Evolutionary conservation across 2,329 filamentous ascomycete species (phyloP), one percentile per base, ranked within the genome.

Genomic region (Chaetoscypha palmicola): DNA sequence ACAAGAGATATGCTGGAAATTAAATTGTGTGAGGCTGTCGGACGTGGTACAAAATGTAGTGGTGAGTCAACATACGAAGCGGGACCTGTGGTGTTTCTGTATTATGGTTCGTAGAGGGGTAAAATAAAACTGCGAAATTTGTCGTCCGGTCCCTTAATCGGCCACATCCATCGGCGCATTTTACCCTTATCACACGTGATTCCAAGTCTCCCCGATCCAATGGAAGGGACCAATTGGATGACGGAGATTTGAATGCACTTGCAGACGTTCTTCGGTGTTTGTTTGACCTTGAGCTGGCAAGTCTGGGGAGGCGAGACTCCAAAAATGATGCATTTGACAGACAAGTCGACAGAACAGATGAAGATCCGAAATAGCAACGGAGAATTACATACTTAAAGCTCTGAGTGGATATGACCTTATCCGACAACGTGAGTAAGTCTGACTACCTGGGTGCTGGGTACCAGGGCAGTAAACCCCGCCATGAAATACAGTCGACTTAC

Each of bases 41-140:
- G 43, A 41, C 23, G 42, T 33, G 16, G 31, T 36, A 37, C 33
- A 50, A 45, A n/a, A n/a, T n/a, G 32, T 22, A 19, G 34, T 22
- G 24, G 38, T 46, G 35, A 49, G 35, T 35, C 38, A 39, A 46
- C 45, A 34, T 14, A 12, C 24, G 24, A 28, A 28, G 12, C 12
- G 24, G 24, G 32, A 34, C 17, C 12, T 16, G 12, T 7, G n/a
- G 10, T 8, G 32, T n/a, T 10, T 16, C 12, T 28, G 7, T 28
- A 12, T 28, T 8, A 7, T 7, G 28, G 11, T 12, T 17, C 16
- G 4, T 34, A 17, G 32, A 34, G 32, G 32, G 32, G 32, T 34
- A 34, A 34, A 31, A 34, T 34, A 34, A 34, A 34, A 34, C 3
- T 34, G 12, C 12, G 16, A 31, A 31, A 31, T 4, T 31, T 31